Evolutionary conservation across 2,329 filamentous ascomycete genomes (phyloP).

Genomic region (Magnaporthiopsis poae): DNA sequence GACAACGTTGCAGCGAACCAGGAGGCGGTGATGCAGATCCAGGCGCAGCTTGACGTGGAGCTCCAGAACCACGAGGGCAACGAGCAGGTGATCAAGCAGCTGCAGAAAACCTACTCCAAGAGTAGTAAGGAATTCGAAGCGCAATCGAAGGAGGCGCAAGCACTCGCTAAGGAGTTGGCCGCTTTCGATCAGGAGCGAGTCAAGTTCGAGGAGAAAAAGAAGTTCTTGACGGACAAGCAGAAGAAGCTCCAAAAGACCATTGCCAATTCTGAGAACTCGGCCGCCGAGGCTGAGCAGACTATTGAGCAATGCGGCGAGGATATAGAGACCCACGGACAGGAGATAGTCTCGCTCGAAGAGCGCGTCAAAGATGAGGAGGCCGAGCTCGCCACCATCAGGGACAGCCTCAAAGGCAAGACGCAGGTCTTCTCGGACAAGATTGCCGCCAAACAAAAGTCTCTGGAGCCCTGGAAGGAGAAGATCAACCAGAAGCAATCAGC

Average conservation of each 20-base stretch:
- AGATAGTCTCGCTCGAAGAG: conserved; percentile 67
- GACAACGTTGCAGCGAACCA: conserved; percentile 83
- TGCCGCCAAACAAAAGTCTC: conserved; percentile 77
- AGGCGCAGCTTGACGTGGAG: conserved; percentile 75
- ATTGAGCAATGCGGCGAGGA: conserved; percentile 70
- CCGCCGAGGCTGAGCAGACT: conserved; percentile 64
- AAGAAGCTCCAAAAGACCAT: conserved; percentile 92
- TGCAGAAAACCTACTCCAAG: conserved; percentile 74
- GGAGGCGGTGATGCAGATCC: conserved; percentile 84
- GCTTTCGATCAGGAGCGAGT: conserved; percentile 94
- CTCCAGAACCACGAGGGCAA: conserved; percentile 84
- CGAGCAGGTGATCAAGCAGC: conserved; percentile 78
- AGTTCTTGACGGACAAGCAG: conserved; percentile 80
- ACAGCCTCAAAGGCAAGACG: conserved; percentile 87
- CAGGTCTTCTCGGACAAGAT: conserved; percentile 91
- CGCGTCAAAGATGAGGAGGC: conserved; percentile 70
- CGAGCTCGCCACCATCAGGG: conserved; percentile 72
- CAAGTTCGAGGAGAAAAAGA: conserved; percentile 95
- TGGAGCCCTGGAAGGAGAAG: conserved; percentile 94
- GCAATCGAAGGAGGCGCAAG: conserved; percentile 72
- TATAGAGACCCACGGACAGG: conserved; percentile 63
- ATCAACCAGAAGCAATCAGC: conserved; percentile 92
- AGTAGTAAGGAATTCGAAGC: conserved; percentile 74
- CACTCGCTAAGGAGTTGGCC: conserved; percentile 72
- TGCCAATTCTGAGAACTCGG: conserved; percentile 62